Percentiles rank a stretch among this genome's conserved stretches.
These are phyloP conservation scores for Solanum hybrid DNA, from an alignment of 305 asterid genomes.

Conservation along the genomic window DNA sequence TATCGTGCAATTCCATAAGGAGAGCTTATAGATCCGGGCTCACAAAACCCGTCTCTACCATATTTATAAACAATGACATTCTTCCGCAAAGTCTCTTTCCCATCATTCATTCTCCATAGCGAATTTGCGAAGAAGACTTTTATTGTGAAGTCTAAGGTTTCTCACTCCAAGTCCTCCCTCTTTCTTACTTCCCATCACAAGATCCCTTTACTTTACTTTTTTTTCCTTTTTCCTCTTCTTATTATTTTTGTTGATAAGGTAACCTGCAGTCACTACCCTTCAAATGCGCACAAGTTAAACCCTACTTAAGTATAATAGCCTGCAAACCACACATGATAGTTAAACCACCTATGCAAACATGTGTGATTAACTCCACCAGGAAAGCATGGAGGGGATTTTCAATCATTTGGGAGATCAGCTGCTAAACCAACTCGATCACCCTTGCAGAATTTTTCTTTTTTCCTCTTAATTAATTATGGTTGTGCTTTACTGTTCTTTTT, in stretches of 20 bases:
- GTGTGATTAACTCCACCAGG: background rate
- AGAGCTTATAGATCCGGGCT: background rate
- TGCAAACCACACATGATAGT: background rate
- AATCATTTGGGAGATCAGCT: background rate
- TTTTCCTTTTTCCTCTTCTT: background rate
- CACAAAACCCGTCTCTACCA: background rate
- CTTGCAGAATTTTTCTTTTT: background rate
- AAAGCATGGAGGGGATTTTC: background rate
- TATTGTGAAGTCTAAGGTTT: background rate
- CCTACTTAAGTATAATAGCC: rapidly evolving
- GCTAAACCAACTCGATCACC: background rate
- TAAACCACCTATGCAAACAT: background rate
- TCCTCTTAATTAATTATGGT: background rate
- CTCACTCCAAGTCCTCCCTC: background rate
- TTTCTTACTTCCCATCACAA: background rate
- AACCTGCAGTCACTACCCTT: background rate
- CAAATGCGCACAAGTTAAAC: background rate
- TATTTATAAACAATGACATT: background rate
- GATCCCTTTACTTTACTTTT: background rate
- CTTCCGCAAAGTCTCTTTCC: background rate
- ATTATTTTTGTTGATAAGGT: background rate
- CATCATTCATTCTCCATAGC: background rate
- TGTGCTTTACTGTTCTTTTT: background rate
- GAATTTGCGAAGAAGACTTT: background rate
- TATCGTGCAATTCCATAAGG: background rate